Conservation (phyloP, 2,329 filamentous ascomycete species). For the Leptographium flavum region DNA sequence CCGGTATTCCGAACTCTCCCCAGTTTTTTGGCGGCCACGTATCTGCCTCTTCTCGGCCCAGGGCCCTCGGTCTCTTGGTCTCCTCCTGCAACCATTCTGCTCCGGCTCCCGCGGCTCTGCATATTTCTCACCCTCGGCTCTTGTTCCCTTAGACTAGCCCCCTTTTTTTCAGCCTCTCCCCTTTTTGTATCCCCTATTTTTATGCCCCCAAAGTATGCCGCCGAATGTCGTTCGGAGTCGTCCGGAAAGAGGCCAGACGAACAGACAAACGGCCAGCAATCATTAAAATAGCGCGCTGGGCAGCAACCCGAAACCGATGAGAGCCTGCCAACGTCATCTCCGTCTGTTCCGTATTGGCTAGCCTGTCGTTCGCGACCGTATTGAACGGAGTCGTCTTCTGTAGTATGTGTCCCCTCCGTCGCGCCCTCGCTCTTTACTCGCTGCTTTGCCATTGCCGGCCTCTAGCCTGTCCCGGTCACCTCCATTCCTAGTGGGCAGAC, state of each 20-base stretch:
- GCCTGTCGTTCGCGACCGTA: background rate
- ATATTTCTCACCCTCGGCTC: background rate
- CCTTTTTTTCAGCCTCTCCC: background rate
- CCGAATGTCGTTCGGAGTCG: background rate
- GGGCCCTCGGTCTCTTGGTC: no score
- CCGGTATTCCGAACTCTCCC: background rate
- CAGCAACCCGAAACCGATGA: background rate
- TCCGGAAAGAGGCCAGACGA: background rate
- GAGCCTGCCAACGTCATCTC: background rate
- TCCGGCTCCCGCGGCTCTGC: background rate
- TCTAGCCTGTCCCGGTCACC: background rate
- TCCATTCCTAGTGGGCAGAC: background rate
- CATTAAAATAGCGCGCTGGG: background rate
- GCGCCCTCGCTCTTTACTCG: background rate
- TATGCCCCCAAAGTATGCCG: background rate
- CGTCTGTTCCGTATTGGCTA: background rate
- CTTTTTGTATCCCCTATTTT: background rate
- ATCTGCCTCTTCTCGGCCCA: background rate
- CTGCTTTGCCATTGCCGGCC: background rate
- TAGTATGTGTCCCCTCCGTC: background rate
- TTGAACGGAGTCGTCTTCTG: background rate
- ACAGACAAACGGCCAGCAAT: background rate
- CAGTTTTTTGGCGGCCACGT: background rate
- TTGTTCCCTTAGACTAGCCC: background rate
- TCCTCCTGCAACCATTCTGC: background rate